phyloP scores from a whole-genome alignment of 257 asterid species.

The Ballota nigra region DNA sequence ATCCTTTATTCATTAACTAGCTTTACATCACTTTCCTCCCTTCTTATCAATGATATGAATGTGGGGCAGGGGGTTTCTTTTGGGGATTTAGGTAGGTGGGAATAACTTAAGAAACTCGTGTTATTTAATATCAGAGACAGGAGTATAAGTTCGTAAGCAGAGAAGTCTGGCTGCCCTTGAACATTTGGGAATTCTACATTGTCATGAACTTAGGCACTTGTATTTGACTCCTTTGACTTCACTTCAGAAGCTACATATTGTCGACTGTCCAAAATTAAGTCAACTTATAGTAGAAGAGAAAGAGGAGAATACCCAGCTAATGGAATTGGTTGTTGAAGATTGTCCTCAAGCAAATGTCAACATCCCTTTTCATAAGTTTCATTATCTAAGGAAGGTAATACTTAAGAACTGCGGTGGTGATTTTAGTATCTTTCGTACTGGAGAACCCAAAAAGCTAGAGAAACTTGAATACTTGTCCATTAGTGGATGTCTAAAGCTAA shows the following conservation, averaged over 20 bases:
- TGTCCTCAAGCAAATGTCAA: neutral
- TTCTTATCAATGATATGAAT: no score
- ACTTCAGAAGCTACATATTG: slow-evolving; percentile 11
- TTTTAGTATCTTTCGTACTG: neutral
- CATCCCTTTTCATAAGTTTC: neutral
- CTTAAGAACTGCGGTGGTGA: neutral
- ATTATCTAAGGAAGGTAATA: neutral
- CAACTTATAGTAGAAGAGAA: neutral
- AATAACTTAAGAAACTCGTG: slow-evolving; percentile 9
- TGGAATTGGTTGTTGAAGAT: slow-evolving; percentile 12
- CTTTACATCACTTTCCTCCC: slow-evolving; percentile 18
- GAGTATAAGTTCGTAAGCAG: neutral
- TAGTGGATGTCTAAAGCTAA: neutral
- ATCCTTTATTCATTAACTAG: neutral
- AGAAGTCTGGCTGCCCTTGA: neutral
- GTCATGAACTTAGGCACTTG: neutral
- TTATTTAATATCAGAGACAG: neutral
- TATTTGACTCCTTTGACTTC: neutral
- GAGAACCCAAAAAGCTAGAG: neutral
- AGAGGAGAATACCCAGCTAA: neutral
- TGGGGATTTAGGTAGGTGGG: neutral
- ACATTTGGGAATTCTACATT: slow-evolving; percentile 19
- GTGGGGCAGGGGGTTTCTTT: neutral
- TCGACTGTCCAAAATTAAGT: neutral
- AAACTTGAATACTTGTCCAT: slow-evolving; percentile 17